Evolutionary conservation across 2,329 filamentous ascomycete genomes (phyloP).

Genomic region (Fusarium sp.): DNA sequence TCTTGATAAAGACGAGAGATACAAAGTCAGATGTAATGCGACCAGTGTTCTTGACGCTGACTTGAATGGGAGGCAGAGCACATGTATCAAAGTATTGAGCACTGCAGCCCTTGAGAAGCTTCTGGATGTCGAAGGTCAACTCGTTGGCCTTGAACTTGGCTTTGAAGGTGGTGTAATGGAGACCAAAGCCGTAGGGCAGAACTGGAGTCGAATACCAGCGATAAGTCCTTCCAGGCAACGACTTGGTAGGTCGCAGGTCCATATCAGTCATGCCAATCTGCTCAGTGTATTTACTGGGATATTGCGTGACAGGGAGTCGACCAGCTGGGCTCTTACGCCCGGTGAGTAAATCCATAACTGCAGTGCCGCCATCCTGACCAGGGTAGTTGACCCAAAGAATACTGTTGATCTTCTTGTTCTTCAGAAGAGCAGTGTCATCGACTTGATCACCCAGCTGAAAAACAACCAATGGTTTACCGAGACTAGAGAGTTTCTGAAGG

Average conservation of each 20-base stretch:
- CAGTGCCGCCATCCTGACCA: constrained; percentile 4
- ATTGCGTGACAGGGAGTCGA: not conserved
- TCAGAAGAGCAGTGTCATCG: not conserved
- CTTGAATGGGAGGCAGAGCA: not conserved
- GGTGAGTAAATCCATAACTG: not conserved
- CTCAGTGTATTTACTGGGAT: not conserved
- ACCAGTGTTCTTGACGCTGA: constrained; percentile 1
- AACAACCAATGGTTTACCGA: not conserved
- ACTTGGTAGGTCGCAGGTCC: not conserved
- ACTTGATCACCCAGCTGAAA: constrained; percentile 1
- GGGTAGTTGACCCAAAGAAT: constrained; percentile 18
- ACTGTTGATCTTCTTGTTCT: constrained; percentile 12
- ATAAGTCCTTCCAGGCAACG: not conserved
- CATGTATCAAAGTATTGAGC: not conserved
- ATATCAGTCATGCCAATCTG: not conserved
- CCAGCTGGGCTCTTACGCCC: not conserved
- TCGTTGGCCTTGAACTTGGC: not conserved
- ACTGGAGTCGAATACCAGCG: not conserved
- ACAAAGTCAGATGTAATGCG: not conserved
- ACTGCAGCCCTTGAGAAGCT: not conserved
- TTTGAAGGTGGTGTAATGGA: constrained; percentile 10
- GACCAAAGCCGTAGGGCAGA: not conserved
- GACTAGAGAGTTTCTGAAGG: not conserved
- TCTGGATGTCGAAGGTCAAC: not conserved
- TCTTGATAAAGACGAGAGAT: not conserved